Evolutionary conservation across 169 alveolate genomes (phyloP).

Genomic region (Eimeria necatrix): DNA sequence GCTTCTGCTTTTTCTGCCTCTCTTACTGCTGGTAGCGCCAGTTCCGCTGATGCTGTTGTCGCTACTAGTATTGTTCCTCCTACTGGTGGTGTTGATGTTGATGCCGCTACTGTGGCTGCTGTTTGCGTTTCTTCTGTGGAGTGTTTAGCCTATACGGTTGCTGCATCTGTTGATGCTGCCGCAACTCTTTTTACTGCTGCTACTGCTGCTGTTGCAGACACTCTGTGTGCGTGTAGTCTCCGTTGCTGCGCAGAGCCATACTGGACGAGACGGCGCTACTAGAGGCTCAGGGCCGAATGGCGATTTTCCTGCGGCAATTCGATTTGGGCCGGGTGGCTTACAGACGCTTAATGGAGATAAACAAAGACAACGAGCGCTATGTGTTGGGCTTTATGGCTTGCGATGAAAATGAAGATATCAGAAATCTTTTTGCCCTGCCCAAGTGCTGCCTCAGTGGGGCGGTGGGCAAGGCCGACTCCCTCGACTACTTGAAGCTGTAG

Average conservation of each 20-base stretch:
- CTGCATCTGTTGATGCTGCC: too few species aligned
- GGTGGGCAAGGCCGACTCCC: constrained; percentile 3
- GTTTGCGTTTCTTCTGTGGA: too few species aligned
- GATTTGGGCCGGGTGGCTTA: constrained; percentile 44
- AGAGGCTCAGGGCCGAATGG: constrained; percentile 66
- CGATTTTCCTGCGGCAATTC: background rate
- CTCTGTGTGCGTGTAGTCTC: background rate
- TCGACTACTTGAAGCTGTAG: background rate
- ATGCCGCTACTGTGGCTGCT: too few species aligned
- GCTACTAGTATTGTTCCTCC: background rate
- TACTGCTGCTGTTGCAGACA: too few species aligned
- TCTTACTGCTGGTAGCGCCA: too few species aligned
- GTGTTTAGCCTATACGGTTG: too few species aligned
- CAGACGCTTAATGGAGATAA: background rate
- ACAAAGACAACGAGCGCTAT: constrained; percentile 60
- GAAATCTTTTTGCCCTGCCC: constrained; percentile 1
- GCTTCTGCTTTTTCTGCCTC: background rate
- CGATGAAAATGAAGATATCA: constrained; percentile 2
- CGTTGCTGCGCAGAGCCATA: background rate
- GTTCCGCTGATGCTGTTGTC: background rate
- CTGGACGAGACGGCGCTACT: constrained; percentile 6
- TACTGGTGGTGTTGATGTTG: too few species aligned
- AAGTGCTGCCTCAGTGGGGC: constrained; percentile 12
- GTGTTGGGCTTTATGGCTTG: constrained; percentile 58
- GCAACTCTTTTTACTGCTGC: too few species aligned